Base-by-base conservation (phyloP, 345 rosid species). In the Brassica napus region DNA sequence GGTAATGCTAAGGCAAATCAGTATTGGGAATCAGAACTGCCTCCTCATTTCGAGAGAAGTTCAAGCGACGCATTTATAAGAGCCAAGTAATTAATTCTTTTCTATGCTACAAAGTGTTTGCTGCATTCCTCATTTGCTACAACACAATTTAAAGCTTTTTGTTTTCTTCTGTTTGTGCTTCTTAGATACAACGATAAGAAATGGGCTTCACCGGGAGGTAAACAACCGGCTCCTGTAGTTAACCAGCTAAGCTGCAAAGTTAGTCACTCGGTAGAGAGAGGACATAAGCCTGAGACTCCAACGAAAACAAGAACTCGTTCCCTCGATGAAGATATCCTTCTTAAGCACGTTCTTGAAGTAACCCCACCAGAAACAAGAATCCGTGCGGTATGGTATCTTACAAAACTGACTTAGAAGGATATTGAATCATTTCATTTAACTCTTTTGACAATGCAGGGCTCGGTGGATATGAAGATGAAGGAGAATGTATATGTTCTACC, bases 1-100 rank as follows among this genome's bases (percentile, higher is more conserved):
- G 98, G 99, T 68, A 95, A 93, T 74, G 89, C 87, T 74, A 90
- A 85, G 82, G 86, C 97, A 12, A 95, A 95, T 79, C 73, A 74
- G 75, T 88, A 89, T 69, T 95, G 99, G 99, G 99, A 95, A 90
- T 96, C 98, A 52, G 97, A 90, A 82, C 49, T 95, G 84, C 97
- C 97, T 86, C 86, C 86, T 55, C 82, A 82, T 74, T 87, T 88
- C 71, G 84, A 86, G 81, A 88, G 99, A 89, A 89, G 85, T 74
- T 86, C 92, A 74, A 75, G 75, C 74, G 92, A 91, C 71, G 87
- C 81, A 68, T 95, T 95, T 76, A 91, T 95, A 62, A 90, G 87
- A 74, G 86, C 97, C 82, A 95, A 93, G 99, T 95, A 95, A n/a
- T 63, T 71, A 67, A 64, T 72, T 64, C 6, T 67, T 9, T 54